phyloP scores from a whole-genome alignment of 2,329 filamentous ascomycete species.

The Claviceps sorghi region DNA sequence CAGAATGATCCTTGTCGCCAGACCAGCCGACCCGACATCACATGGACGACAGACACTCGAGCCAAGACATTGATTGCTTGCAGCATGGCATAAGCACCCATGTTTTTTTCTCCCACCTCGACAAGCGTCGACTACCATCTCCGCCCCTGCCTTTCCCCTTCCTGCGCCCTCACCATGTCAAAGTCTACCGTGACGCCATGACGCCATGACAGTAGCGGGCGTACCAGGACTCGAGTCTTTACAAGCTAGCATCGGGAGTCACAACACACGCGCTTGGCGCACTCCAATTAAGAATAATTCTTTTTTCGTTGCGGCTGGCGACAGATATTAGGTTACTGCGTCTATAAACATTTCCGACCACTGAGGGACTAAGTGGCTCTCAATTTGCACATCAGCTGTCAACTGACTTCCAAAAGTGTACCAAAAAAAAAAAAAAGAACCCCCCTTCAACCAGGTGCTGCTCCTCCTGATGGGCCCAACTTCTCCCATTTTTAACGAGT shows the following conservation, averaged over 20 bases:
- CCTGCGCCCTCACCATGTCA: no score
- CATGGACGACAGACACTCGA: no score
- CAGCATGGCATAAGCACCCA: no score
- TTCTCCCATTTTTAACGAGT: background rate
- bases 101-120: no score
- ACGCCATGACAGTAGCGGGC: background rate
- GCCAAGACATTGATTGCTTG: no score
- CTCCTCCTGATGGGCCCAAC: background rate
- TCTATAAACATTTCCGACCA: conserved; percentile 1
- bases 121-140: no score
- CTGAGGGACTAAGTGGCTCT: conserved; percentile 6
- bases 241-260: background rate
- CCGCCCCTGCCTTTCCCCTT: background rate
- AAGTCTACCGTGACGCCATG: no score
- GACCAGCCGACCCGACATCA: background rate
- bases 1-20: background rate
- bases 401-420: conserved; percentile 11
- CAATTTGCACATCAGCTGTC: conserved; percentile 8
- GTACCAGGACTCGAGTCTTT: background rate
- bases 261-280: background rate
- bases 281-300: background rate
- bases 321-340: conserved; percentile 4
- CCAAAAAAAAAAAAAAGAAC: conserved; percentile 4
- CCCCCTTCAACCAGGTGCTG: conserved; percentile 4
- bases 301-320: background rate